Percentiles rank a stretch among this genome's conserved stretches.
Conservation (phyloP, 345 rosid genomes). For the Hibiscus syriacus region DNA sequence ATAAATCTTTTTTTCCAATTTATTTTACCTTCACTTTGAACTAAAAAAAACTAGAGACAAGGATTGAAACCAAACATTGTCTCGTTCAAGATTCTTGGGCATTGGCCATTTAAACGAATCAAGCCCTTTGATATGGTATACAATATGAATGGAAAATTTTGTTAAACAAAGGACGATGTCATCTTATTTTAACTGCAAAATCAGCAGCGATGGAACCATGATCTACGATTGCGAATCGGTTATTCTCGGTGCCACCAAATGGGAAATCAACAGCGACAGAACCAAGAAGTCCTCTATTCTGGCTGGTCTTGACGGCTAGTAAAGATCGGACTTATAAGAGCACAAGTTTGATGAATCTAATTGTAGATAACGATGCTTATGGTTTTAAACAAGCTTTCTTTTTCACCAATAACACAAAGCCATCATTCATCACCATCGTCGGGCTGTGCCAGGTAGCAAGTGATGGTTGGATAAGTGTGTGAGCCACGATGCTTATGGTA, state of each 20-base stretch:
- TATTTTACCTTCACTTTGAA: not conserved
- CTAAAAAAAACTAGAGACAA: too few species aligned
- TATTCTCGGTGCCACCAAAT: not conserved
- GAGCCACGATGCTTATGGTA: not conserved
- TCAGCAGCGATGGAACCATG: too few species aligned
- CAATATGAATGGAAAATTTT: too few species aligned
- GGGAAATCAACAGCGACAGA: not conserved
- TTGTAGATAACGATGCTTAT: not conserved
- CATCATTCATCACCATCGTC: not conserved
- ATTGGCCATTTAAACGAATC: not conserved
- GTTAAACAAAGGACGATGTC: not conserved
- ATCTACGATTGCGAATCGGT: not conserved
- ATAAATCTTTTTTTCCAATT: conserved; percentile 20
- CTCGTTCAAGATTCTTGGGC: conserved; percentile 8
- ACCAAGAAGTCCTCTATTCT: not conserved
- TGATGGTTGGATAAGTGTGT: not conserved
- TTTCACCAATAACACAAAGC: not conserved
- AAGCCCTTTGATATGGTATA: not conserved
- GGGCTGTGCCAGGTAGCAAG: not conserved
- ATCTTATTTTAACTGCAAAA: not conserved
- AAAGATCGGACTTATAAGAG: not conserved
- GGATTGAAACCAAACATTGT: not conserved
- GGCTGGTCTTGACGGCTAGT: not conserved
- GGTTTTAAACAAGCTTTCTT: not conserved
- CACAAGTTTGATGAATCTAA: not conserved